Evolutionary conservation across 2,329 filamentous ascomycete species (phyloP), one percentile per base, ranked within the genome.

Genomic region (Colletotrichum eleusines): DNA sequence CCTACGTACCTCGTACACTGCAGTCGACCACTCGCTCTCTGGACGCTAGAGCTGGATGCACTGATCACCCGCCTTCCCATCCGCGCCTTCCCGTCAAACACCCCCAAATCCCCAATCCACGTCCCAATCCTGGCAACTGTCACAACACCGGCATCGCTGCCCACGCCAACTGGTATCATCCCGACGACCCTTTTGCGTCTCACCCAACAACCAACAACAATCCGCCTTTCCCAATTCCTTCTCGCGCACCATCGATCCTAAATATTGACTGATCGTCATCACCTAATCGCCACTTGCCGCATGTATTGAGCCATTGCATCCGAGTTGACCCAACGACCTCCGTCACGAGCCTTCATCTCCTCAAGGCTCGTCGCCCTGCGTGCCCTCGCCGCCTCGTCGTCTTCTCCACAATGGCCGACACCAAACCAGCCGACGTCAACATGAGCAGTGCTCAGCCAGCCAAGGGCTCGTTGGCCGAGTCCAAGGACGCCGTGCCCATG

Each of bases 401-500:
- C 46, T 23, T 40, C 46, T 71, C 59, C 61, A 58, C 59, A 68
- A 74, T 73, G 68, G 50, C 71, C 69, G 68, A 73, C 23, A 64
- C 69, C 54, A 69, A 69, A 46, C 71, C 76, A 69, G 72, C 76
- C 76, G 78, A 81, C 73, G 74, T 77, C 73, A 76, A 76, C 74
- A 78, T 76, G 75, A 76, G 71, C 69, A 76, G 78, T 75, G 77
- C 75, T 73, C 78, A 78, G 50, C 28, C 59, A 33, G 46, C 48
- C 23, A 72, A 70, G 55, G 61, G 70, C 67, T 75, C 77, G 38
- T 76, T 81, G 67, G 74, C 78, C 40, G 80, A 81, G 72, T 77
- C 78, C 65, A 77, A 73, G 61, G 81, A 81, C 73, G 79, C 81
- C 67, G 79, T 83, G 40, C 76, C 78, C 58, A 81, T 82, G 80